Conservation (phyloP, 2,329 filamentous ascomycete genomes). For the Trichophyton mentagrophytes region DNA sequence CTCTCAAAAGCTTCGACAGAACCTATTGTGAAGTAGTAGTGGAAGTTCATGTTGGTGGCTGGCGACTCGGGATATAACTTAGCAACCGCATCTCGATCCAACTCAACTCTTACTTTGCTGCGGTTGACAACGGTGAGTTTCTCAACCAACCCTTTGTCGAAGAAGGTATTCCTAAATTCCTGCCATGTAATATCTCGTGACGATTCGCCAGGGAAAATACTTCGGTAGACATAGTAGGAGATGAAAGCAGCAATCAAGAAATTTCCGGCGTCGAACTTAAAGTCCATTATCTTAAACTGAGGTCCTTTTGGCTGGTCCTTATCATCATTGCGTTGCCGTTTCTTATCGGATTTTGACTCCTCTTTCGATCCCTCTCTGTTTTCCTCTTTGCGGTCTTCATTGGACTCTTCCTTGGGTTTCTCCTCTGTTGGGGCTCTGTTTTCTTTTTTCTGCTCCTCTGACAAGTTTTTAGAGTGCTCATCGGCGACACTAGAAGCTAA, state of each 20-base stretch:
- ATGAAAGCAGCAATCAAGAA: slow-evolving; percentile 47
- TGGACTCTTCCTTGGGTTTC: slow-evolving; percentile 20
- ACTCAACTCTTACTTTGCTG: slow-evolving; percentile 63
- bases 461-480: slow-evolving; percentile 15
- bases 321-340: slow-evolving; percentile 19
- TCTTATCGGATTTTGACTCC: slow-evolving; percentile 18
- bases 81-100: slow-evolving; percentile 61
- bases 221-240: slow-evolving; percentile 50
- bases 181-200: slow-evolving; percentile 89
- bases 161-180: slow-evolving; percentile 82
- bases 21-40: slow-evolving; percentile 91
- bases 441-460: slow-evolving; percentile 2
- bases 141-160: slow-evolving; percentile 91
- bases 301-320: slow-evolving; percentile 16
- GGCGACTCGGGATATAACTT: slow-evolving; percentile 64
- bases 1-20: slow-evolving; percentile 88
- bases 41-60: slow-evolving; percentile 55
- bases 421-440: not conserved
- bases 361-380: slow-evolving; percentile 19
- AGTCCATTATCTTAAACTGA: slow-evolving; percentile 30
- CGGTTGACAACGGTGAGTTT: slow-evolving; percentile 73
- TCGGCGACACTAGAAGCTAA: slow-evolving; percentile 28
- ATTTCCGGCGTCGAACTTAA: slow-evolving; percentile 44
- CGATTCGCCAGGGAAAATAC: slow-evolving; percentile 53
- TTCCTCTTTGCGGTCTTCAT: slow-evolving; percentile 11